Conservation (phyloP, 441 rosid genomes). For the Gossypium trilobum region DNA sequence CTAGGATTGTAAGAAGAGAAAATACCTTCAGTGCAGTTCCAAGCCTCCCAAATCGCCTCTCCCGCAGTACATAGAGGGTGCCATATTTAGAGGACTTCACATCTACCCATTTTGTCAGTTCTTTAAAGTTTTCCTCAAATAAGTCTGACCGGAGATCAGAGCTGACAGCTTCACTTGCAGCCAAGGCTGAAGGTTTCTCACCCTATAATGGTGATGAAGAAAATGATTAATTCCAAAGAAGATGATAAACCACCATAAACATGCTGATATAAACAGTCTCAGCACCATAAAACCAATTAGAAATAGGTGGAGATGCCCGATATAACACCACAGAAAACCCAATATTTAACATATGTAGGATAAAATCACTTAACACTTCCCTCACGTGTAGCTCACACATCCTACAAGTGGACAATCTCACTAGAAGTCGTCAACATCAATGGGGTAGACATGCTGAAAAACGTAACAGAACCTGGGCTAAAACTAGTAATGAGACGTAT, state of each 20-base stretch:
- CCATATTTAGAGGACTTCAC: conserved; percentile 71
- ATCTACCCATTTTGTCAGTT: conserved; percentile 82
- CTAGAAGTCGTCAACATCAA: background rate
- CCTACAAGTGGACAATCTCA: background rate
- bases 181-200: conserved; percentile 29
- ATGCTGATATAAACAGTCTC: background rate
- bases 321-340: background rate
- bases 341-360: background rate
- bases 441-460: background rate
- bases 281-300: background rate
- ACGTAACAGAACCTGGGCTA: background rate
- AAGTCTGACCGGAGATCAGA: conserved; percentile 36
- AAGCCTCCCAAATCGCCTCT: conserved; percentile 56
- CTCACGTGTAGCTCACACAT: background rate
- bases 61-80: conserved; percentile 59
- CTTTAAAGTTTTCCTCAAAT: conserved; percentile 73
- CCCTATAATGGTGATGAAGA: conserved; percentile 27
- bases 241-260: background rate
- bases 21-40: conserved; percentile 87
- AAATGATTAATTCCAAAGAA: background rate
- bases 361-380: background rate
- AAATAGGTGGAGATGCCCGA: background rate
- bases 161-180: conserved; percentile 32
- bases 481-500: background rate
- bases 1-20: background rate